These are phyloP conservation scores for Phytophthora constricta DNA, from an alignment of 352 stramenopile genomes.

Conservation along the genomic window DNA sequence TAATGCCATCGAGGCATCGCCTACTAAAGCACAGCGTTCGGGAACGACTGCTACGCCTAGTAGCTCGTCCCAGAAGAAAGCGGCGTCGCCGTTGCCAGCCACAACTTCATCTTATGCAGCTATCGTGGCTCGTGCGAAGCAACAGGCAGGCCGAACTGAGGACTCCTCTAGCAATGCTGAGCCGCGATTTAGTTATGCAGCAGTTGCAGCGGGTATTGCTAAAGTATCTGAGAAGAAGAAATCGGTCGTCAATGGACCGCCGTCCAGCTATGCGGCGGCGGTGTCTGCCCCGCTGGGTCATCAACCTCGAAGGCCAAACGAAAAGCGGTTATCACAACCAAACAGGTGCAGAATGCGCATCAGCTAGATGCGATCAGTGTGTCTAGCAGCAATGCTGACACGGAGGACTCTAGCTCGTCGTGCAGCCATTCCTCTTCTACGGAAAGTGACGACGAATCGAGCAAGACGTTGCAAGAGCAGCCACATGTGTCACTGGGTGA, in stretches of 20 bases:
- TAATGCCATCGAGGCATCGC: conserved; percentile 4
- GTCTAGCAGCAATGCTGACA: conserved; percentile 82
- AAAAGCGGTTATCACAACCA: conserved; percentile 16
- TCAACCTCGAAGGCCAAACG: conserved; percentile 21
- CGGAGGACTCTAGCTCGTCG: conserved; percentile 72
- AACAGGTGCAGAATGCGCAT: conserved; percentile 9
- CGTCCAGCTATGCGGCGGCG: conserved; percentile 73
- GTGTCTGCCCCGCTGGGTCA: conserved; percentile 46
- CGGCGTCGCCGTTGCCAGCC: conserved; percentile 19
- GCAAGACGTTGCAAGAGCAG: conserved; percentile 12
- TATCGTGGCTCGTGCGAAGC: conserved; percentile 51
- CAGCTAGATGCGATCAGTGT: conserved; percentile 68
- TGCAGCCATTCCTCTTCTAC: conserved; percentile 53
- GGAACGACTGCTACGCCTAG: not conserved
- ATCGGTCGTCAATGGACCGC: conserved; percentile 31
- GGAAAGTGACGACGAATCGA: conserved; percentile 65
- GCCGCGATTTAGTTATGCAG: conserved; percentile 74
- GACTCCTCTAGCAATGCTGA: conserved; percentile 18
- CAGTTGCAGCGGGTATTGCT: conserved; percentile 68
- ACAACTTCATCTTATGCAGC: conserved; percentile 69
- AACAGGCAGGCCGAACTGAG: conserved; percentile 19
- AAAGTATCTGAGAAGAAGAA: conserved; percentile 44
- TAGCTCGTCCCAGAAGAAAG: conserved; percentile 25
- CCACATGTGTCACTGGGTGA: conserved; percentile 63
- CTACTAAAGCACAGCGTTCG: conserved; percentile 9